A percentile compares a stretch with the other conserved stretches of the same genome.
Conservation (phyloP, 2,329 filamentous ascomycete genomes). For the Fusarium dlaminii region DNA sequence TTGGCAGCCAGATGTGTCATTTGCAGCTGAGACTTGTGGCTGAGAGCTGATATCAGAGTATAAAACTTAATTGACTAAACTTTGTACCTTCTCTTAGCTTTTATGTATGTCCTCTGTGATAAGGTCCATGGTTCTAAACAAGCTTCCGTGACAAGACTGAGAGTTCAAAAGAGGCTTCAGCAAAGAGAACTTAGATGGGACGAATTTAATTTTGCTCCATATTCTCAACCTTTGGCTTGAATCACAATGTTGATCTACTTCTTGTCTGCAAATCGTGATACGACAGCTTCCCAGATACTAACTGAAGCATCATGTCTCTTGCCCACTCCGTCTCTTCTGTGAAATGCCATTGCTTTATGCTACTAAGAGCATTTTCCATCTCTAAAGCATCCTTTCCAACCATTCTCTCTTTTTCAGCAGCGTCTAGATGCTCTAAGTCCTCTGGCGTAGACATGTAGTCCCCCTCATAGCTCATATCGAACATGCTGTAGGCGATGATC, state of each 20-base stretch:
- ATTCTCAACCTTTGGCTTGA: neutral
- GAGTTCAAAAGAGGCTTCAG: neutral
- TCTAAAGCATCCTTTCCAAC: neutral
- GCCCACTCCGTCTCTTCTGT: neutral
- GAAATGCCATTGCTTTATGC: neutral
- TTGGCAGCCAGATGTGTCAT: too few species aligned
- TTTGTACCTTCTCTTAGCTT: too few species aligned
- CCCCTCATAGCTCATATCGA: neutral
- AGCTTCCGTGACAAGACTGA: too few species aligned
- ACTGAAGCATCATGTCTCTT: neutral
- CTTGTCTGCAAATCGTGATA: neutral
- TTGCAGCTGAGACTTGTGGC: neutral
- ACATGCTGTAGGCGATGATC: neutral
- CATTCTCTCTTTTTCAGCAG: neutral
- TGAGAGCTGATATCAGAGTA: too few species aligned
- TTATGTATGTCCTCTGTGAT: too few species aligned
- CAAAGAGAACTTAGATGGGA: neutral
- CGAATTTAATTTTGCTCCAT: rapidly evolving
- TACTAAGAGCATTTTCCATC: neutral
- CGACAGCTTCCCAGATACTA: neutral
- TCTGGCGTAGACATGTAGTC: neutral
- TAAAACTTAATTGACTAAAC: too few species aligned
- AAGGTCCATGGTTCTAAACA: too few species aligned
- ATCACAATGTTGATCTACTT: neutral
- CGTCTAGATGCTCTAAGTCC: neutral